Percentiles rank a stretch among this genome's conserved stretches.
phyloP scores from a whole-genome alignment of 2,329 filamentous ascomycete species.

The Cladosporium phlei region DNA sequence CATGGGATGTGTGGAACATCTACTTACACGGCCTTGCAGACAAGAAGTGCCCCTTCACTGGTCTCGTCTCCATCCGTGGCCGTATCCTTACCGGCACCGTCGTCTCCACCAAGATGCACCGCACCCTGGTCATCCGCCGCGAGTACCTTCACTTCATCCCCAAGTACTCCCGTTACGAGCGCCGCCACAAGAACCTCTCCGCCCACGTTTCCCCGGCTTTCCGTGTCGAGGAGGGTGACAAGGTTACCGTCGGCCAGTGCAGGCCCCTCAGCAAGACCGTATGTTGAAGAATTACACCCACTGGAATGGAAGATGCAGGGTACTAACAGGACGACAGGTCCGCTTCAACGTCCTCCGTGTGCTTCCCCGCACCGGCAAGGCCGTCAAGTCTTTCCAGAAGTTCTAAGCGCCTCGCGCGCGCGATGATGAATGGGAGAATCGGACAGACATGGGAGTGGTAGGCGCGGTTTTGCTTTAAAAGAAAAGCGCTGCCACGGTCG shows the following conservation, averaged over 20 bases:
- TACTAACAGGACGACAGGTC: constrained; percentile 54
- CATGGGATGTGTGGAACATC: constrained; percentile 1
- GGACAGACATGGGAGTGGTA: constrained; percentile 15
- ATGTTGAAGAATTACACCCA: constrained; percentile 44
- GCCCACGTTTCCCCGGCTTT: constrained; percentile 98
- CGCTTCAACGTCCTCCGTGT: constrained; percentile 99
- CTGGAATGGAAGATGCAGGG: constrained; percentile 7
- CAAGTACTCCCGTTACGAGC: constrained; percentile 99
- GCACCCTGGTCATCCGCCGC: constrained; percentile 97
- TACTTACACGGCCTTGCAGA: constrained; percentile 52
- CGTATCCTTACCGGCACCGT: constrained; percentile 99
- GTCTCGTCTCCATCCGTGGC: constrained; percentile 97
- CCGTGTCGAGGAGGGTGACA: constrained; percentile 99
- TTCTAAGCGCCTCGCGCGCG: constrained; percentile 59
- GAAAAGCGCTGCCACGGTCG: constrained; percentile 13
- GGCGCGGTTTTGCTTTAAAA: constrained; percentile 14
- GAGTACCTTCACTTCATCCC: constrained; percentile 99
- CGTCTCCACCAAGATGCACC: constrained; percentile 99
- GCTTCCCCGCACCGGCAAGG: constrained; percentile 93
- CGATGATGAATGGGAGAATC: constrained; percentile 13
- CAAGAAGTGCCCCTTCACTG: constrained; percentile 99
- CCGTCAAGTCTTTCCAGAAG: constrained; percentile 97
- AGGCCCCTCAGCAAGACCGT: constrained; percentile 99
- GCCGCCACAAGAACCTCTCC: constrained; percentile 99
- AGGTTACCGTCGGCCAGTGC: constrained; percentile 99